Evolutionary conservation across 2,329 filamentous ascomycete species (phyloP).

Genomic region (Xylaria sp.): DNA sequence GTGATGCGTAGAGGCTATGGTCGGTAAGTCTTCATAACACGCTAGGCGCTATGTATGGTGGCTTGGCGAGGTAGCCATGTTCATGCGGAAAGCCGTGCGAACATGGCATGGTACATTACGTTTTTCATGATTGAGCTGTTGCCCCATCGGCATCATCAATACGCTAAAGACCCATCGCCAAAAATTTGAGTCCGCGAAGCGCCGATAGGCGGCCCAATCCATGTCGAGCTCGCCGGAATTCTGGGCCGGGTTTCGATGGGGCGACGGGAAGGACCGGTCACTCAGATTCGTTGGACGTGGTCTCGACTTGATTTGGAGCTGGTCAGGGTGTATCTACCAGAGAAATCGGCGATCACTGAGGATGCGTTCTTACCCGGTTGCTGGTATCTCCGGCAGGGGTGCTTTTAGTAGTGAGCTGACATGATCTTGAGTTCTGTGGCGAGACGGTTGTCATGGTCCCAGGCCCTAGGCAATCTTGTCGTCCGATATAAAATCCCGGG

Average conservation of each 20-base stretch:
- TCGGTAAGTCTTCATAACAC: too few relatives aligned
- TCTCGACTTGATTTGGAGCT: conserved; percentile 2
- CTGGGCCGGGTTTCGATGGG: background rate
- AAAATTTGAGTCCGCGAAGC: background rate
- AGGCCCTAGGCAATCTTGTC: background rate
- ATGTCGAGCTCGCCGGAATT: conserved; percentile 6
- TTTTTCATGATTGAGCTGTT: conserved; percentile 11
- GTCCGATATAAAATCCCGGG: background rate
- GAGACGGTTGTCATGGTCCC: background rate
- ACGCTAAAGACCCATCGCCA: conserved; percentile 16
- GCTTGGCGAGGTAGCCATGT: conserved; percentile 18
- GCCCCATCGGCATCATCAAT: background rate
- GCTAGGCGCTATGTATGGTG: conserved; percentile 7
- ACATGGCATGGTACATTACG: conserved; percentile 2
- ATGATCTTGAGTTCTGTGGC: background rate
- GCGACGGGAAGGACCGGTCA: background rate
- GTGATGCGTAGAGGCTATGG: background rate
- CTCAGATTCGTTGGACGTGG: background rate
- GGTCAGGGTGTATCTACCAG: conserved; percentile 7
- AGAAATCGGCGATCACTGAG: background rate
- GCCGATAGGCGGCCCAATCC: conserved; percentile 2
- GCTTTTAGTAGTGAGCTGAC: conserved; percentile 5
- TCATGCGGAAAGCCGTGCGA: conserved; percentile 7
- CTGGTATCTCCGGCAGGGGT: conserved; percentile 11
- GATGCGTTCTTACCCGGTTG: conserved; percentile 8